A percentile compares a stretch with the other conserved stretches of the same genome.
Conservation (phyloP, 2,329 filamentous ascomycete species). For the Truncatella angustata region DNA sequence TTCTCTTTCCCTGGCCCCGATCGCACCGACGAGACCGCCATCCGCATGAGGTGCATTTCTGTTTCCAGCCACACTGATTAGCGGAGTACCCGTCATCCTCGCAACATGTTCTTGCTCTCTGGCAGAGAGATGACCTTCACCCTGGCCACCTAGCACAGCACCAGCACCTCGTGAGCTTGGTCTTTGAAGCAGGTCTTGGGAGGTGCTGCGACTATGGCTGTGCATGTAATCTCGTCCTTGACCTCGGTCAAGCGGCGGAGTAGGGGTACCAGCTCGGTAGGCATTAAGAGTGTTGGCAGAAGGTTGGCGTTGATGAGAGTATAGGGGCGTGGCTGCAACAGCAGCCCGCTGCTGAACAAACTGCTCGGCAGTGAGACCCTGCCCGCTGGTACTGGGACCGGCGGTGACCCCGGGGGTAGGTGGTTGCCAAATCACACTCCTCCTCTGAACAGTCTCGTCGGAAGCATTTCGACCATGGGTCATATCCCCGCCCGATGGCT, state of each 20-base stretch:
- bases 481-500: conserved; percentile 22
- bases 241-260: conserved; percentile 39
- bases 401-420: conserved; percentile 34
- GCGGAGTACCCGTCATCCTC: conserved; percentile 72
- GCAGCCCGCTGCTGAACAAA: conserved; percentile 77
- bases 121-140: conserved; percentile 68
- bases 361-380: conserved; percentile 68
- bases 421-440: conserved; percentile 79
- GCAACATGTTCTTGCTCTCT: conserved; percentile 89
- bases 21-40: conserved; percentile 71
- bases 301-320: conserved; percentile 58
- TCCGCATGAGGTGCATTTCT: conserved; percentile 50
- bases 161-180: conserved; percentile 56
- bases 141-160: conserved; percentile 42
- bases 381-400: conserved; percentile 44
- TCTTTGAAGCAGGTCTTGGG: conserved; percentile 37
- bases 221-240: conserved; percentile 39
- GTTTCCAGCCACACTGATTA: conserved; percentile 65
- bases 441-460: conserved; percentile 41
- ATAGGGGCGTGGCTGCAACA: conserved; percentile 51
- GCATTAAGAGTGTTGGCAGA: conserved; percentile 49
- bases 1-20: conserved; percentile 77
- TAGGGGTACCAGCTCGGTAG: conserved; percentile 39
- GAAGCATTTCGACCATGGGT: conserved; percentile 46
- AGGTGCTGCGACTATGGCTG: conserved; percentile 45